Conservation (phyloP, 2,329 filamentous ascomycete species). For the Cytospora paraplurivora region DNA sequence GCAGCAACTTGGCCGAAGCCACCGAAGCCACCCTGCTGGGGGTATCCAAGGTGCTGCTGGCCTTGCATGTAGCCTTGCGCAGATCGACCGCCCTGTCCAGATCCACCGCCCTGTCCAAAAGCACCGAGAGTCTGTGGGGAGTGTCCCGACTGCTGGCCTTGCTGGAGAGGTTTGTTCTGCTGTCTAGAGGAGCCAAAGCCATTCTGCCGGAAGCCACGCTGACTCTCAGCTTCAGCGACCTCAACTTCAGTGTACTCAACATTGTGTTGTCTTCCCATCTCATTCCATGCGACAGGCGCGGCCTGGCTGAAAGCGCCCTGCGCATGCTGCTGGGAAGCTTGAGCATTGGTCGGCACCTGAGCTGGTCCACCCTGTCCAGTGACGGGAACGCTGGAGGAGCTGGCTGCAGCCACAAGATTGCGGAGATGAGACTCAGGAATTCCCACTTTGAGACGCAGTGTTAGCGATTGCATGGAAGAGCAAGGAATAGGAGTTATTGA, state of each 20-base stretch:
- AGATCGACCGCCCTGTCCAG: not conserved
- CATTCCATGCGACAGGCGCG: not conserved
- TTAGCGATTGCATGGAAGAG: no score
- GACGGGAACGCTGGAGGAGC: not conserved
- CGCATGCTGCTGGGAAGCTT: not conserved
- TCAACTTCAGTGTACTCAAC: not conserved
- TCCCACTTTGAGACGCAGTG: not conserved
- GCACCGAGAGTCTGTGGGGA: not conserved
- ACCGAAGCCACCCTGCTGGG: not conserved
- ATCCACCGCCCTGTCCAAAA: not conserved
- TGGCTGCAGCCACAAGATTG: not conserved
- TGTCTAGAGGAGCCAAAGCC: not conserved
- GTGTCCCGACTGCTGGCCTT: not conserved
- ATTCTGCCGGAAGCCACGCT: not conserved
- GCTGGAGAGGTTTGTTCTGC: not conserved
- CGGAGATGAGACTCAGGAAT: not conserved
- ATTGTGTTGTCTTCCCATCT: not conserved
- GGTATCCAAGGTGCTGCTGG: not conserved
- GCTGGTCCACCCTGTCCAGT: no score
- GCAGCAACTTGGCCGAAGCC: not conserved
- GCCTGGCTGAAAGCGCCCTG: not conserved
- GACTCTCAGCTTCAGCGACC: not conserved
- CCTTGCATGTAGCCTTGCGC: not conserved
- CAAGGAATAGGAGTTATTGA: no score
- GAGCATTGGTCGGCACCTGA: not conserved